phyloP scores from a whole-genome alignment of 2,329 filamentous ascomycete species.

The Niveomyces coronatus region DNA sequence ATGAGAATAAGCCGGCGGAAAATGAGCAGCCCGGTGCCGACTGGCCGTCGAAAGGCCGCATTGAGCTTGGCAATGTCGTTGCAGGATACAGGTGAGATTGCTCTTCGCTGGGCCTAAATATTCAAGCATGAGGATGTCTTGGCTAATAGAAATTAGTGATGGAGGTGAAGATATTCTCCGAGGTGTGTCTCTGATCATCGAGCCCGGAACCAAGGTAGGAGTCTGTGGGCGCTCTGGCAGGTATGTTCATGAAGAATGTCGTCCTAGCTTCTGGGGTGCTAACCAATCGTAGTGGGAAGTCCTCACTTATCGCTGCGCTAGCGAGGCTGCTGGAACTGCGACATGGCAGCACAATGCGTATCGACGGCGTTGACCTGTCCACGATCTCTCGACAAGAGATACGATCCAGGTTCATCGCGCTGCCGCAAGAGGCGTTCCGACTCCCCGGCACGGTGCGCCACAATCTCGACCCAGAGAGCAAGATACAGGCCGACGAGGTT shows the following conservation, averaged over 20 bases:
- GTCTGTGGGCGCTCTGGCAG: slow-evolving; percentile 40
- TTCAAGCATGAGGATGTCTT: background rate
- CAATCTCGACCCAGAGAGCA: slow-evolving; percentile 34
- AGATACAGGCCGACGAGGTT: slow-evolving; percentile 23
- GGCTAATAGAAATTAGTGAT: background rate
- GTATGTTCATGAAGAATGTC: slow-evolving; percentile 2
- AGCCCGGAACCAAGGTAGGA: slow-evolving; percentile 35
- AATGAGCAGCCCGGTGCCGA: slow-evolving; percentile 6
- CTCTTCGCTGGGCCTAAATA: too few species aligned
- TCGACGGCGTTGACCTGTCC: slow-evolving; percentile 33
- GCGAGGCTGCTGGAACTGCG: slow-evolving; percentile 37
- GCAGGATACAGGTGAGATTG: slow-evolving; percentile 18
- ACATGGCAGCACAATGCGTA: slow-evolving; percentile 22
- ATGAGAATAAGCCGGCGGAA: slow-evolving; percentile 16
- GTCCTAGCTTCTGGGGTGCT: background rate
- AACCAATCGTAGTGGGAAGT: slow-evolving; percentile 34
- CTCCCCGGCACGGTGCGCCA: slow-evolving; percentile 34
- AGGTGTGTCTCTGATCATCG: slow-evolving; percentile 13
- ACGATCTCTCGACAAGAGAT: slow-evolving; percentile 30
- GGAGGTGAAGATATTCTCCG: slow-evolving; percentile 9
- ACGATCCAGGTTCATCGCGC: slow-evolving; percentile 30
- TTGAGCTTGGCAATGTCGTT: slow-evolving; percentile 18
- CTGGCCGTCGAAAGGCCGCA: slow-evolving; percentile 19
- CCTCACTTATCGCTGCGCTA: slow-evolving; percentile 35
- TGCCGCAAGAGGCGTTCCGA: slow-evolving; percentile 39